A percentile compares a stretch with the other conserved stretches of the same genome.
These are phyloP conservation scores for Naganishia vaughanmartiniae DNA, from an alignment of 768 basidiomycete species.

Conservation along the genomic window DNA sequence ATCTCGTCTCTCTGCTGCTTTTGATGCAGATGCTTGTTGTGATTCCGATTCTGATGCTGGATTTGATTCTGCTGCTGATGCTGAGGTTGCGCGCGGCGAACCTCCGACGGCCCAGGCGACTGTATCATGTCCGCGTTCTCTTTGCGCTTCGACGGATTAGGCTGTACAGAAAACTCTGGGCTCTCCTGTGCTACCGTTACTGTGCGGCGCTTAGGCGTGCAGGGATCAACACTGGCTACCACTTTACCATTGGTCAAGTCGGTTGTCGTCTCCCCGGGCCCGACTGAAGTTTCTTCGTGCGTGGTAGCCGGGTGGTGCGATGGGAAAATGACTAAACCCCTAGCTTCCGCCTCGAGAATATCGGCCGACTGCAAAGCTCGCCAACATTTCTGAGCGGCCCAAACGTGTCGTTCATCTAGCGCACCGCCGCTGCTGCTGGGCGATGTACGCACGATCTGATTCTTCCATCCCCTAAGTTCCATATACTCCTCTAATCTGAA, in stretches of 20 bases:
- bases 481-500: background rate
- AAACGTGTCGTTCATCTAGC: background rate
- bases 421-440: no score
- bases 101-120: background rate
- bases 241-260: background rate
- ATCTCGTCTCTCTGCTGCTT: background rate
- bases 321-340: background rate
- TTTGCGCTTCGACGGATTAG: background rate
- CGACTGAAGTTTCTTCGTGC: background rate
- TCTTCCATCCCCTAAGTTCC: background rate
- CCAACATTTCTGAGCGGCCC: slow-evolving; percentile 17
- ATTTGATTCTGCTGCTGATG: background rate
- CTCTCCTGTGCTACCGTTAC: background rate
- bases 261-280: background rate
- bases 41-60: background rate
- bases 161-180: background rate
- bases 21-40: no score
- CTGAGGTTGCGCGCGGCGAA: no score
- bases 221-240: background rate
- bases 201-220: background rate
- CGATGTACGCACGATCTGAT: background rate
- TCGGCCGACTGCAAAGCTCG: background rate
- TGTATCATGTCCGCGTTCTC: background rate
- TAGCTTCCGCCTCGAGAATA: slow-evolving; percentile 2
- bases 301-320: background rate